Evolutionary conservation across 2,329 filamentous ascomycete species (phyloP).

Genomic region (Phyllosticta capitalensis): DNA sequence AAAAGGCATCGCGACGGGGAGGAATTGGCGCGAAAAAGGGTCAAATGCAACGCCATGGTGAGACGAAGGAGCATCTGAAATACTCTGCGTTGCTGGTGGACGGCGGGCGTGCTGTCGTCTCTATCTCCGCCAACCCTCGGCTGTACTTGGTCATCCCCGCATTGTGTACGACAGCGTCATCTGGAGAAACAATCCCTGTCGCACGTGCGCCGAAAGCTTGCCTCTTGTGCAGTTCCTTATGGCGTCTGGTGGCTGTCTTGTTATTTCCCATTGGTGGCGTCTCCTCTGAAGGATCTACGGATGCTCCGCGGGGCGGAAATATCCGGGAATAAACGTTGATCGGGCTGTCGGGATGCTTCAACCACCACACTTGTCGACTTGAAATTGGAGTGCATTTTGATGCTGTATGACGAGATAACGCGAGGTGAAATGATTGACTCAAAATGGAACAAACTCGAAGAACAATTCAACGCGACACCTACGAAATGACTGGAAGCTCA

Average conservation of each 20-base stretch:
- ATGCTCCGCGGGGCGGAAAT: not conserved
- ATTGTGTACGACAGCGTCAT: not conserved
- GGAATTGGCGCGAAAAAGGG: too few relatives aligned
- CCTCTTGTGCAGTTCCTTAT: not conserved
- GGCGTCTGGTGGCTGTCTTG: not conserved
- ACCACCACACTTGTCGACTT: too few relatives aligned
- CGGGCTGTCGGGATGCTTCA: too few relatives aligned
- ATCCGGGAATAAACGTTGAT: not conserved
- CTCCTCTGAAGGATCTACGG: not conserved
- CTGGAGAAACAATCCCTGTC: not conserved
- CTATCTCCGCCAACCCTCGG: not conserved
- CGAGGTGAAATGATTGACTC: too few relatives aligned
- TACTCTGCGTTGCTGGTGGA: not conserved
- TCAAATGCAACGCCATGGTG: not conserved
- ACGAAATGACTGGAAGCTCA: not conserved
- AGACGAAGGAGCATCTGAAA: not conserved
- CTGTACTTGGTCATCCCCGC: not conserved
- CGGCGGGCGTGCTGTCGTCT: not conserved
- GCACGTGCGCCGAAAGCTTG: not conserved
- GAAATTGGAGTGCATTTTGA: too few relatives aligned
- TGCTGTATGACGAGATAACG: too few relatives aligned
- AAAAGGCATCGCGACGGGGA: slow-evolving; percentile 14
- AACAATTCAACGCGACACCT: not conserved
- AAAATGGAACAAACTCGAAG: not conserved
- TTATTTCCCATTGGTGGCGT: not conserved